A percentile compares a stretch with the other conserved stretches of the same genome.
Evolutionary conservation across 148 eudicot species (phyloP).

Genomic region (Fagopyrum homotropicum): DNA sequence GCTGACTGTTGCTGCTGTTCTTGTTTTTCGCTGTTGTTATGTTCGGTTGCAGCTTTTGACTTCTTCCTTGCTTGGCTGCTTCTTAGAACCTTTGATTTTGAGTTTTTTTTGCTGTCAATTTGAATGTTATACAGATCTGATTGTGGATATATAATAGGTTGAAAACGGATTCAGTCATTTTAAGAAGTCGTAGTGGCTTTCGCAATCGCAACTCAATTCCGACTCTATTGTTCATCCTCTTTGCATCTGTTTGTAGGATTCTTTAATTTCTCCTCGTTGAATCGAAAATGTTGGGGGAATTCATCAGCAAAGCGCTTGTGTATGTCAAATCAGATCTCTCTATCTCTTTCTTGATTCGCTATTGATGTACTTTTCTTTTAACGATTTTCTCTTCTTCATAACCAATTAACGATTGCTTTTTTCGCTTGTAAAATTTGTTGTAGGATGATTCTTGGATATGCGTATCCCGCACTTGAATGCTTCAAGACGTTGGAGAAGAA

Average conservation of each 20-base stretch:
- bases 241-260: not conserved
- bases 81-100: constrained; percentile 21
- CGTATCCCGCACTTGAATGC: constrained; percentile 93
- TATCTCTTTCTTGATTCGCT: not conserved
- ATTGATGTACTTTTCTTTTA: not conserved
- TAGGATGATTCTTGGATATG: constrained; percentile 82
- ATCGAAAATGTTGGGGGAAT: constrained; percentile 64
- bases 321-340: constrained; percentile 29
- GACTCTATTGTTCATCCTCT: not conserved
- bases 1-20: not conserved
- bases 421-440: not conserved
- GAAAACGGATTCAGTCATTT: not conserved
- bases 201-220: not conserved
- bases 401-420: not conserved
- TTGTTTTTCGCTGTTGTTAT: not conserved
- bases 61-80: constrained; percentile 20
- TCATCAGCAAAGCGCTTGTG: constrained; percentile 65
- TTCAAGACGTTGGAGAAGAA: constrained; percentile 83
- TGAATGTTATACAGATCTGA: not conserved
- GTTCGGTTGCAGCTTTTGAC: constrained; percentile 20
- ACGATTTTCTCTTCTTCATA: not conserved
- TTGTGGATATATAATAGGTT: not conserved
- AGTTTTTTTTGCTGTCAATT: not conserved
- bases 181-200: not conserved
- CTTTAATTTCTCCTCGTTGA: not conserved